Base-by-base conservation (phyloP, 2,329 filamentous ascomycete species). In the Neodidymelliopsis sp. region DNA sequence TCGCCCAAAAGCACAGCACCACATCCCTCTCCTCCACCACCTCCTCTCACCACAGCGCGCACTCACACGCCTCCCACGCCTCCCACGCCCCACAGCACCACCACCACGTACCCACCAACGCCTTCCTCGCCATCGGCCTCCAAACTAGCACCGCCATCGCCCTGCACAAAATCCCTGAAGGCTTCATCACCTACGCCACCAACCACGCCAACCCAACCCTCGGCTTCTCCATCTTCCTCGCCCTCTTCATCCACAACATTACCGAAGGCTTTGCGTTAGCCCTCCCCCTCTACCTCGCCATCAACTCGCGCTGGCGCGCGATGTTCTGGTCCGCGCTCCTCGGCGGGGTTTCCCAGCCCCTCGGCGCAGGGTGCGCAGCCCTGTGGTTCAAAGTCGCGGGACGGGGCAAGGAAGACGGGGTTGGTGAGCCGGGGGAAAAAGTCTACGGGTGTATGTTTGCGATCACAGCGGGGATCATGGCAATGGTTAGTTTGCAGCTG, bases 211-310 rank as follows among this genome's bases (percentile, higher is more conserved):
- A 92, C 70, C 92, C 94, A 0, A 80, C 83, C 0, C 84, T 99
- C 0, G 94, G 94, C 15, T 85, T 96, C 73, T 89, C 90, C 41
- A 91, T 99, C 44, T 99, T 99, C 75, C 84, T 97, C 72, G 93
- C 94, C 0, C 82, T 99, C 6, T 96, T 96, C 69, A 93, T 99
- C 50, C 94, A 99, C 80, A 99, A 97, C 75, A 96, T 99, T 65
- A 92, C 91, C 20, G 94, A 99, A 76, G 94, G 94, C 2, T 97
- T 97, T 69, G 90, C 92, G 54, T 88, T 99, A 82, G 91, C 91
- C 0, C 77, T 99, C 0, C 94, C 94, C 0, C 80, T 99, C 0
- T 99, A 96, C 73, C 89, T 99, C 65, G 94, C 94, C 1, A 83
- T 97, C 23, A 83, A 87, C 54, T 93, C 86, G 49, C 87, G 91